Percentiles rank a stretch among this genome's conserved stretches.
Evolutionary conservation across 2,329 filamentous ascomycete genomes (phyloP).

Genomic region (Dendrostoma leiphaemia): DNA sequence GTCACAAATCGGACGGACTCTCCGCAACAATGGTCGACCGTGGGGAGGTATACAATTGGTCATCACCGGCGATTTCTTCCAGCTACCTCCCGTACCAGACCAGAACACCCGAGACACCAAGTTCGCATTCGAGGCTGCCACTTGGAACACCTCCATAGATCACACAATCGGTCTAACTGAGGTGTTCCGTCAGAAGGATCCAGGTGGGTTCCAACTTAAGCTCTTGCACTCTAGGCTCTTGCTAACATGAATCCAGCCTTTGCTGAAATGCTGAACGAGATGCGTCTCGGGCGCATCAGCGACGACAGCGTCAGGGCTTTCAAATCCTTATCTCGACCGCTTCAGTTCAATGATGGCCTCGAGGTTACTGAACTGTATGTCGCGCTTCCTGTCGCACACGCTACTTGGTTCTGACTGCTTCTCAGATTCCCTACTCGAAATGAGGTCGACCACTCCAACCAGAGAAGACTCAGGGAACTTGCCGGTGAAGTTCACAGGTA

Average conservation of each 20-base stretch:
- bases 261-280: slow-evolving; percentile 94
- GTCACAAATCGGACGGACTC: slow-evolving; percentile 77
- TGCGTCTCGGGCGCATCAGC: slow-evolving; percentile 83
- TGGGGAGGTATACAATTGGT: slow-evolving; percentile 96
- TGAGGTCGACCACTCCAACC: slow-evolving; percentile 88
- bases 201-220: slow-evolving; percentile 41
- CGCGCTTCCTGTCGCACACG: not conserved
- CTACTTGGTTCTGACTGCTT: slow-evolving; percentile 24
- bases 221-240: not conserved
- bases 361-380: slow-evolving; percentile 79
- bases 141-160: slow-evolving; percentile 89
- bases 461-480: slow-evolving; percentile 67
- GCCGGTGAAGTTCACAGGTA: slow-evolving; percentile 67
- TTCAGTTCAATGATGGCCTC: slow-evolving; percentile 71
- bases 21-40: slow-evolving; percentile 86
- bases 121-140: slow-evolving; percentile 89
- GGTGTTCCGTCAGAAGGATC: slow-evolving; percentile 93
- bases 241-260: slow-evolving; percentile 55
- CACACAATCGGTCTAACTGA: slow-evolving; percentile 95
- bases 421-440: slow-evolving; percentile 75
- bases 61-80: slow-evolving; percentile 97
- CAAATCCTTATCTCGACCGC: slow-evolving; percentile 66
- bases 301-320: slow-evolving; percentile 76
- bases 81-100: slow-evolving; percentile 90
- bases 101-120: slow-evolving; percentile 66